These are phyloP conservation scores for Avena eriantha DNA, from an alignment of 176 grass and related monocot species.

Conservation along the genomic window DNA sequence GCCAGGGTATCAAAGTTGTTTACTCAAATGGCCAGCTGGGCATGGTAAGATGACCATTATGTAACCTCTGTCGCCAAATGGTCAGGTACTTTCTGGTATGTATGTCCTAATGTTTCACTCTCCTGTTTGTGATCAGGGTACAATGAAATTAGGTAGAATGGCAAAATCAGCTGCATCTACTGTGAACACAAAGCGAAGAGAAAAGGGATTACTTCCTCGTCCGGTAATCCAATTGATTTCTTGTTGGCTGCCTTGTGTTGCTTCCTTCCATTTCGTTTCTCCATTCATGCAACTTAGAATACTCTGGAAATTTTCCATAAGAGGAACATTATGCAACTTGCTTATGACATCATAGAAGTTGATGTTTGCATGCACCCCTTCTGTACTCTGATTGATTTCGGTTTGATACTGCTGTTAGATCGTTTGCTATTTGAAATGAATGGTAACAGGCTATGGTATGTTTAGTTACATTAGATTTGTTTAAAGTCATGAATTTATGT, in stretches of 20 bases:
- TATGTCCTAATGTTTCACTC: constrained; percentile 5
- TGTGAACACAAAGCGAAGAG: constrained; percentile 87
- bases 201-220: constrained; percentile 92
- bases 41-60: constrained; percentile 70
- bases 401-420: background rate
- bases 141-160: constrained; percentile 92
- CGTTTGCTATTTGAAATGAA: constrained; percentile 25
- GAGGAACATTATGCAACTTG: background rate
- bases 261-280: background rate
- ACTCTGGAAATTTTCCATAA: background rate
- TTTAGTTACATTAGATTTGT: constrained; percentile 9
- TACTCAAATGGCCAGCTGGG: constrained; percentile 90
- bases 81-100: background rate
- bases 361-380: background rate
- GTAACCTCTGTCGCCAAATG: constrained; percentile 3
- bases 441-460: background rate
- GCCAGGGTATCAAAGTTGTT: constrained; percentile 83
- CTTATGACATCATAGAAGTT: constrained; percentile 1
- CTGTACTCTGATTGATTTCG: background rate
- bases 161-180: constrained; percentile 80
- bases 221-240: constrained; percentile 59
- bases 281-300: constrained; percentile 14
- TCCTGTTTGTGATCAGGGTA: constrained; percentile 59
- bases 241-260: constrained; percentile 33
- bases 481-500: background rate